phyloP scores from a whole-genome alignment of 2,329 filamentous ascomycete genomes.

The Cercospora nicotianae region DNA sequence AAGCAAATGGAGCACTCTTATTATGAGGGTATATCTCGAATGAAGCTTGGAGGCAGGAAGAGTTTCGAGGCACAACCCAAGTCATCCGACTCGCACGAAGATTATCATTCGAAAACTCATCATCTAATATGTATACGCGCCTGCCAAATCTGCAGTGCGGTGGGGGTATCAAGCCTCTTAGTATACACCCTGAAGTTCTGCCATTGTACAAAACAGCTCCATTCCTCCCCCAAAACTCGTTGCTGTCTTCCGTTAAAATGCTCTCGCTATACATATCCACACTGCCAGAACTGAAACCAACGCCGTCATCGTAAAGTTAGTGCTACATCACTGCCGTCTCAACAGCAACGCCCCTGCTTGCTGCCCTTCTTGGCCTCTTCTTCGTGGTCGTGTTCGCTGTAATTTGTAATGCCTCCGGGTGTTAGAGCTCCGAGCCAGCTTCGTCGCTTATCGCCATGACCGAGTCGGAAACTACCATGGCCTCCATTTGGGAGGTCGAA shows the following conservation, averaged over 20 bases:
- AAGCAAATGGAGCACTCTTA: not conserved
- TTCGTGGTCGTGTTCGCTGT: slow-evolving; percentile 29
- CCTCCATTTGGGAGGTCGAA: slow-evolving; percentile 51
- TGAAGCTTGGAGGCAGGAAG: not conserved
- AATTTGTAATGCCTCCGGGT: slow-evolving; percentile 39
- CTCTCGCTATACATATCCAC: slow-evolving; percentile 4
- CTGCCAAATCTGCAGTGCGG: not conserved
- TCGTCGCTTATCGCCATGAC: slow-evolving; percentile 61
- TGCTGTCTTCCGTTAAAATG: slow-evolving; percentile 1
- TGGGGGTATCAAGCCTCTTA: slow-evolving; percentile 4
- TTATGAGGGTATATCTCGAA: not conserved
- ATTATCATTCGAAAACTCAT: not conserved
- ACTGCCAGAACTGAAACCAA: not conserved
- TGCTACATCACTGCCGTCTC: not conserved
- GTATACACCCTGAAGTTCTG: not conserved
- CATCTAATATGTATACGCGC: slow-evolving; percentile 1
- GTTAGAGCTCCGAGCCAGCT: slow-evolving; percentile 64
- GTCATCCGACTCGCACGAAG: not conserved
- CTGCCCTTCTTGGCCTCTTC: slow-evolving; percentile 30
- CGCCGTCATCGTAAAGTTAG: not conserved
- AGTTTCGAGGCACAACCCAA: not conserved
- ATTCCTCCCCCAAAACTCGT: not conserved
- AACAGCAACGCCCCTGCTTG: slow-evolving; percentile 34
- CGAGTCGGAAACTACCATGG: slow-evolving; percentile 61
- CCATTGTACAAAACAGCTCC: not conserved